phyloP scores from a whole-genome alignment of 352 stramenopile species.

The Phytopythium oedochilum region DNA sequence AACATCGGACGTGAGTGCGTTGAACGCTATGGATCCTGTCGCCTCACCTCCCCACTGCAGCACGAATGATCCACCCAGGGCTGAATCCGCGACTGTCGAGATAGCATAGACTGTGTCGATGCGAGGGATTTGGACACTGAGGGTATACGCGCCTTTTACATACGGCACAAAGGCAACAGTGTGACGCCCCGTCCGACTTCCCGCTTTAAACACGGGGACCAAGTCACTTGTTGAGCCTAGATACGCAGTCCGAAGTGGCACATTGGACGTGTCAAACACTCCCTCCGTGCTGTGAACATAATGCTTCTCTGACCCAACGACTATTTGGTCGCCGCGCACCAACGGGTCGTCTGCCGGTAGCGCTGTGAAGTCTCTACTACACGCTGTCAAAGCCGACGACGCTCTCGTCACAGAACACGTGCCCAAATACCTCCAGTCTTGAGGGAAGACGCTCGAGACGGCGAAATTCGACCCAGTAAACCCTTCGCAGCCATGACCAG shows the following conservation, averaged over 20 bases:
- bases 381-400: constrained; percentile 26
- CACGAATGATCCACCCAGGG: constrained; percentile 60
- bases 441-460: constrained; percentile 49
- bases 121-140: constrained; percentile 78
- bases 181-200: constrained; percentile 66
- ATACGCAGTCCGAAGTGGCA: constrained; percentile 75
- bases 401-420: constrained; percentile 41
- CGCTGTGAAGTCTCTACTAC: constrained; percentile 33
- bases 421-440: constrained; percentile 65
- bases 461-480: constrained; percentile 37
- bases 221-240: constrained; percentile 43
- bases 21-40: constrained; percentile 54
- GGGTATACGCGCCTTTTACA: constrained; percentile 86
- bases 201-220: constrained; percentile 67
- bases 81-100: constrained; percentile 33
- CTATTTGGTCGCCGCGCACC: constrained; percentile 71
- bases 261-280: constrained; percentile 39
- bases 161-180: constrained; percentile 85
- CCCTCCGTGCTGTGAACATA: constrained; percentile 49
- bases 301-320: constrained; percentile 76
- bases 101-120: constrained; percentile 77
- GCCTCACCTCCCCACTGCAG: constrained; percentile 43
- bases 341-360: constrained; percentile 34
- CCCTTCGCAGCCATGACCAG: constrained; percentile 46
- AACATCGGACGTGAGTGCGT: constrained; percentile 30